Evolutionary conservation across 306 rosid genomes (phyloP), one percentile per base, ranked within the genome.

Genomic region (Quercus agrifolia): DNA sequence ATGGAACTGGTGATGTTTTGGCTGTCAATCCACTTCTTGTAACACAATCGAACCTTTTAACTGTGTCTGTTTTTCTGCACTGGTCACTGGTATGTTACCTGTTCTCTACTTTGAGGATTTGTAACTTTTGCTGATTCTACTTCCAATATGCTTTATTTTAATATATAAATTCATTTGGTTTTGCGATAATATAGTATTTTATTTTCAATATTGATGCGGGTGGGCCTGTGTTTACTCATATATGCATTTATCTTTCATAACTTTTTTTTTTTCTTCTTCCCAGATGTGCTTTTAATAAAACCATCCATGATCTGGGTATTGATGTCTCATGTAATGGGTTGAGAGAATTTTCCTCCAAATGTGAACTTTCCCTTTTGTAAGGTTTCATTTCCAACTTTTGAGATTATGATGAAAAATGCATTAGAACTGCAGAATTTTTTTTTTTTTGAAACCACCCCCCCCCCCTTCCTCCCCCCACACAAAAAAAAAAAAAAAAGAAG

Each of bases 271-370:
- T 72, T 63, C 82, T 80, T 77, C 44, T 35, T 35, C 44, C 44
- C 87, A 91, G 99, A 97, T 95, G 99, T 80, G 99, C 99, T 68
- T 95, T 95, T 82, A 97, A 95, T 80, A 97, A 35, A 35, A 35
- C 44, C 44, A 35, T 35, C 44, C 44, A 35, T 35, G 9, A 6
- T 2, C 44, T 35, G 44, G 44, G 44, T 35, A 35, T 35, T 35
- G 44, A 6, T 35, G 9, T 35, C 44, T 6, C 44, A 35, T 35
- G 44, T 35, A 35, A 35, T 35, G 44, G 44, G 44, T 35, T 35
- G 44, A 6, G 44, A 35, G 44, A 35, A 33, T 33, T 33, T 35
- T 35, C 44, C 44, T 35, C 44, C 44, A 35, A 1, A 35, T 35
- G 44, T 35, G 1, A 35, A 35, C 44, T 35, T 35, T 35, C 41